Conservation (phyloP, 164 flowering plant genomes). For the Houttuynia cordata region DNA sequence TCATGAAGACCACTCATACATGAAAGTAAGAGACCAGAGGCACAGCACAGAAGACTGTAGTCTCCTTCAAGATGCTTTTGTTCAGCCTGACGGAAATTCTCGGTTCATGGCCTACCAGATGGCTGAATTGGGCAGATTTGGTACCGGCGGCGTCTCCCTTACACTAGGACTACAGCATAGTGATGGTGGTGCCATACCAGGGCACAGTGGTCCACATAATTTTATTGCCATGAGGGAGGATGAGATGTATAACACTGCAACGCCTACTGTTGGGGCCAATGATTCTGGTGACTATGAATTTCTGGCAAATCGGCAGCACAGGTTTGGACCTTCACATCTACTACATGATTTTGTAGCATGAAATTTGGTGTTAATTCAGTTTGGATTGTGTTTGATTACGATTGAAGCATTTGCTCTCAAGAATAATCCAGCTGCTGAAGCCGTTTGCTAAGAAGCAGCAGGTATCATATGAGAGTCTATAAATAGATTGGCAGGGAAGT, state of each 20-base stretch:
- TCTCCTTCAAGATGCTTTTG: slow-evolving; percentile 30
- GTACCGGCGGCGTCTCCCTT: slow-evolving; percentile 52
- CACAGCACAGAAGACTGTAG: slow-evolving; percentile 21
- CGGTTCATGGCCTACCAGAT: slow-evolving; percentile 51
- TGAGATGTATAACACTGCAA: slow-evolving; percentile 38
- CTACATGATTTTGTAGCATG: slow-evolving; percentile 75
- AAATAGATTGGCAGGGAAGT: slow-evolving; percentile 30
- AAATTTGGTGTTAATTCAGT: slow-evolving; percentile 5
- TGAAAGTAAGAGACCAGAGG: slow-evolving; percentile 27
- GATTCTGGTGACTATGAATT: slow-evolving; percentile 46
- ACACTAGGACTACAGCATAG: slow-evolving; percentile 78
- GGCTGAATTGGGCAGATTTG: slow-evolving; percentile 60
- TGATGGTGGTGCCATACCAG: slow-evolving; percentile 39
- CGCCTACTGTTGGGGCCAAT: slow-evolving; percentile 17
- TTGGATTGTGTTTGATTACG: slow-evolving; percentile 3
- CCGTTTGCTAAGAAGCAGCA: slow-evolving; percentile 2
- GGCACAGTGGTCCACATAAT: slow-evolving; percentile 32
- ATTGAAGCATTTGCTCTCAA: slow-evolving; percentile 6
- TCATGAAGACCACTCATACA: slow-evolving; percentile 24
- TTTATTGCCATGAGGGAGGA: slow-evolving; percentile 43
- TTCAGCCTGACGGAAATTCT: slow-evolving; percentile 27
- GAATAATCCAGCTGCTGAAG: slow-evolving; percentile 9
- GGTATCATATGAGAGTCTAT: slow-evolving; percentile 24
- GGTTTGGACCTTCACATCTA: slow-evolving; percentile 52
- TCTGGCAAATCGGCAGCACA: slow-evolving; percentile 40